phyloP scores from a whole-genome alignment of 208 protist species.

The Entamoeba dispar region DNA sequence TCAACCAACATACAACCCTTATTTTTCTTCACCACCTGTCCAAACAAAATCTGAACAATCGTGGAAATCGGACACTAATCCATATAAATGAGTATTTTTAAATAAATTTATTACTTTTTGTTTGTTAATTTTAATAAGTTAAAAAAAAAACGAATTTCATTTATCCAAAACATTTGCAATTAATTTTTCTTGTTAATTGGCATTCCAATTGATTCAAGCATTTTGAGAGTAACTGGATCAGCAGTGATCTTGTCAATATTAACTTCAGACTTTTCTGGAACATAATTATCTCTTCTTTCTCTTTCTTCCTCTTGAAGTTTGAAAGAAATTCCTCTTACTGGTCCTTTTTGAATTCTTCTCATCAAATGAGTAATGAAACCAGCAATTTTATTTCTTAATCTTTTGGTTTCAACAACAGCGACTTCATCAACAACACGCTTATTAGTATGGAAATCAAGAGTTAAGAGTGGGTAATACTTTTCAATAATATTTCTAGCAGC shows the following conservation, averaged over 20 bases:
- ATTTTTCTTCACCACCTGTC: no score
- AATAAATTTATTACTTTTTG: no score
- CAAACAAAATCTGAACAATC: no score
- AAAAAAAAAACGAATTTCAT: no score
- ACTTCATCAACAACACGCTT: constrained; percentile 73
- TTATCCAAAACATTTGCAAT: no score
- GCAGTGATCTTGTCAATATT: not conserved
- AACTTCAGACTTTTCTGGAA: constrained; percentile 64
- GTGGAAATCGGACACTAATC: no score
- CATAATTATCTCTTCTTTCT: constrained; percentile 95
- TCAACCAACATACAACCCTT: no score
- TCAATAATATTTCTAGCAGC: constrained; percentile 92
- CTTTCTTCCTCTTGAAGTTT: constrained; percentile 99
- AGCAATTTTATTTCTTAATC: constrained; percentile 88
- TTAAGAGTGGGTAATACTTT: constrained; percentile 94
- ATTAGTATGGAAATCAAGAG: constrained; percentile 96
- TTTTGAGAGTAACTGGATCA: no score
- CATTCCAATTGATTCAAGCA: no score
- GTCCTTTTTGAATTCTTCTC: constrained; percentile 74
- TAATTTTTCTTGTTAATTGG: no score
- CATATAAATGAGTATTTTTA: no score
- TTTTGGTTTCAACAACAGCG: constrained; percentile 88
- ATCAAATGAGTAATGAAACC: constrained; percentile 64
- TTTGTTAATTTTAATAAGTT: no score
- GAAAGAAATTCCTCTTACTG: constrained; percentile 96